A percentile compares a stretch with the other conserved stretches of the same genome.
Conservation (phyloP, 106 monocot genomes). For the Allium fistulosum region DNA sequence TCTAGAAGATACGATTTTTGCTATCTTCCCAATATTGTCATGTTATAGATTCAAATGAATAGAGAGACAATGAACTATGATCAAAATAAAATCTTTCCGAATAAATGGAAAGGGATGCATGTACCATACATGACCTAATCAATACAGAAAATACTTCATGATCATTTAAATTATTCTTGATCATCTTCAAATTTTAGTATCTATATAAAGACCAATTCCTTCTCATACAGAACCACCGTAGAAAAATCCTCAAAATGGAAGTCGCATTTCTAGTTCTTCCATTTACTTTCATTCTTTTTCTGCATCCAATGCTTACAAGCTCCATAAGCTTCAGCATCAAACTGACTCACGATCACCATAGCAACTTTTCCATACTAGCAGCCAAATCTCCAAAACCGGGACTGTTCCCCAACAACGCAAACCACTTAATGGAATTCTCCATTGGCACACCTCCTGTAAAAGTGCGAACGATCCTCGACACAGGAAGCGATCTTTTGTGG, state of each 20-base stretch:
- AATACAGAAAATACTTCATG: too few species aligned
- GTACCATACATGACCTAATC: too few species aligned
- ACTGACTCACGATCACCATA: background rate
- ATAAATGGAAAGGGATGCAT: too few species aligned
- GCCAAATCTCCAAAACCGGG: background rate
- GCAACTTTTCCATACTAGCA: background rate
- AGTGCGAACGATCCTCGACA: background rate
- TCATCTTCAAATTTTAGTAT: too few species aligned
- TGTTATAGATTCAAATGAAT: too few species aligned
- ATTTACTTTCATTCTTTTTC: background rate
- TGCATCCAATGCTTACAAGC: background rate
- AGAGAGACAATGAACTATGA: too few species aligned
- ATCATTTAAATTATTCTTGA: too few species aligned
- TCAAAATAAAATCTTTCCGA: too few species aligned
- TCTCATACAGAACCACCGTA: background rate
- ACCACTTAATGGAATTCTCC: background rate
- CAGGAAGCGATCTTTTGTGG: conserved; percentile 19
- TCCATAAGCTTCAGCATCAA: background rate
- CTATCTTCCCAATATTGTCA: too few species aligned
- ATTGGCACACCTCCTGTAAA: background rate
- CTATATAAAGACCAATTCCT: background rate
- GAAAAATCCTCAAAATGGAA: background rate
- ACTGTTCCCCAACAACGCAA: background rate
- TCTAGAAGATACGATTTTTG: too few species aligned
- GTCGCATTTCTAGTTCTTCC: background rate